Evolutionary conservation across 2,329 filamentous ascomycete species (phyloP).

Genomic region (Aspergillus oerlinghausenensis): DNA sequence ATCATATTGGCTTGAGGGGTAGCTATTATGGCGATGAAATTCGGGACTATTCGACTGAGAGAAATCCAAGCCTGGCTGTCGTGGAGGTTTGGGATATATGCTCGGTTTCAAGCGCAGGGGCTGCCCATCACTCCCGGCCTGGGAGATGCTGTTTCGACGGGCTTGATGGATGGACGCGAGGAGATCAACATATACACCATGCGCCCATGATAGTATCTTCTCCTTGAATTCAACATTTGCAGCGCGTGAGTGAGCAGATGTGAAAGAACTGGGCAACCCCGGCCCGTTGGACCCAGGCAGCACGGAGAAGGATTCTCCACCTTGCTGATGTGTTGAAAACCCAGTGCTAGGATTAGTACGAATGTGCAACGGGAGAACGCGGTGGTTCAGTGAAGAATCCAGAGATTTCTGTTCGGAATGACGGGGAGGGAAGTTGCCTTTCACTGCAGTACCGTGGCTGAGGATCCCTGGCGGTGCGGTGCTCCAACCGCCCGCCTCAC

Average conservation of each 20-base stretch:
- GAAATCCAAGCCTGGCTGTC: constrained; percentile 51
- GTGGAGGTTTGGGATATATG: constrained; percentile 59
- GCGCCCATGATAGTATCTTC: constrained; percentile 64
- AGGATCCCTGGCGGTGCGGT: constrained; percentile 23
- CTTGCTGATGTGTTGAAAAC: constrained; percentile 14
- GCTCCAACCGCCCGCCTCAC: constrained; percentile 30
- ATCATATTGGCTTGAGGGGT: constrained; percentile 34
- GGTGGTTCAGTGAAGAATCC: constrained; percentile 23
- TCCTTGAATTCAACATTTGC: constrained; percentile 58
- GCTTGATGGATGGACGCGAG: constrained; percentile 60
- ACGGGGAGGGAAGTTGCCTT: constrained; percentile 35
- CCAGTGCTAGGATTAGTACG: constrained; percentile 18
- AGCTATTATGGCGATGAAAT: constrained; percentile 31
- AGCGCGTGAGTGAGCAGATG: constrained; percentile 21
- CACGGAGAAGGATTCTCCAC: constrained; percentile 19
- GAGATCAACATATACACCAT: constrained; percentile 67
- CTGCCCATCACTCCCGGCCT: constrained; percentile 35
- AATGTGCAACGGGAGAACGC: constrained; percentile 24
- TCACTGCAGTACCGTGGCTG: constrained; percentile 26
- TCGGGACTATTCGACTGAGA: constrained; percentile 29
- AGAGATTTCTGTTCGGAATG: constrained; percentile 32
- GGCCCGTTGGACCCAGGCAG: constrained; percentile 23
- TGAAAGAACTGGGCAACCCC: constrained; percentile 18
- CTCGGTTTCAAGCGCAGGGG: constrained; percentile 49
- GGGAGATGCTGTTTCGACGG: constrained; percentile 46